Base-by-base conservation (phyloP, 306 rosid genomes). In the Mucuna pruriens region DNA sequence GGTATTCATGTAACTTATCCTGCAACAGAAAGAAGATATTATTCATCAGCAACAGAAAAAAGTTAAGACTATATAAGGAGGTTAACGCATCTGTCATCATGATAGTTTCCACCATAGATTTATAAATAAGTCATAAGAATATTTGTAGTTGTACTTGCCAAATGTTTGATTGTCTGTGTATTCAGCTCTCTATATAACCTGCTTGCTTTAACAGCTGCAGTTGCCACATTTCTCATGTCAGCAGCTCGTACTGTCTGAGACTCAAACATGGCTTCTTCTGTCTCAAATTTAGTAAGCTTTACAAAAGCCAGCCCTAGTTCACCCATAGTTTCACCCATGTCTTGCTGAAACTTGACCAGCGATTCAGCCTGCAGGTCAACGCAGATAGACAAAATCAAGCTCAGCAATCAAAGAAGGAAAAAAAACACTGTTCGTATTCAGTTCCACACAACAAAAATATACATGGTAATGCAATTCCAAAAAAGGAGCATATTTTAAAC, bases 1-100 rank as follows among this genome's bases (percentile, higher is more conserved):
- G 98, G 87, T 93, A 96, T 51, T 96, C 99, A 58, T 96, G 99
- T 71, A 96, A 90, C 65, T 90, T 92, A 84, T 93, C 99, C 99
- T 96, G 94, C 82, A 84, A 87, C 71, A 89, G 23, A 66, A n/a
- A 72, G 26, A 67, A 58, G 48, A 25, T 61, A 58, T 9, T 40
- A 60, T 36, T 73, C 80, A 67, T 20, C 79, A 76, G 57, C 74
- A 80, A 80, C 80, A 45, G 58, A 64, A 38, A 61, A n/a, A 8
- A 31, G 80, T 46, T 9, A 29, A 34, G 69, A 25, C 44, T 38
- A 52, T 61, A 57, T 44, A 16, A 34, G 36, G 57, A 55, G 52
- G 48, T 70, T 72, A 78, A 55, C 19, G 71, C 51, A 40, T 34
- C 54, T 58, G 20, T 26, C 69, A 83, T 17, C 22, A 17, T 3